Evolutionary conservation across 2,329 filamentous ascomycete genomes (phyloP).

Genomic region (Ascochyta pisi): DNA sequence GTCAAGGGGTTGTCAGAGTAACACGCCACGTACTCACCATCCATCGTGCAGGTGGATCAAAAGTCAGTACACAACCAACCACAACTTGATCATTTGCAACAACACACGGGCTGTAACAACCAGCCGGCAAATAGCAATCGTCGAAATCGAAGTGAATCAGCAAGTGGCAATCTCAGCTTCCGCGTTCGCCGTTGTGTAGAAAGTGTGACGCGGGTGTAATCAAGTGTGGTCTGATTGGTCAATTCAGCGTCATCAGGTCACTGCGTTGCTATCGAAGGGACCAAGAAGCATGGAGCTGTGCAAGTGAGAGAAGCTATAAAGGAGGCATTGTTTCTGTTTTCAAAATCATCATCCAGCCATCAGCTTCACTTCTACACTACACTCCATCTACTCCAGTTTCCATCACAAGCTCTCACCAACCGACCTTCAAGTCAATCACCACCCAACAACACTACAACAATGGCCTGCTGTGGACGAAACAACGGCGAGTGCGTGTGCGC

Average conservation of each 20-base stretch:
- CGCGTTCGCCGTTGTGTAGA: conserved; percentile 1
- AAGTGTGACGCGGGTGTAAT: conserved; percentile 33
- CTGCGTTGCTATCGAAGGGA: conserved; percentile 23
- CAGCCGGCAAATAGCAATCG: conserved; percentile 29
- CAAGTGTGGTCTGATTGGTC: conserved; percentile 40
- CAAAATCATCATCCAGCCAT: conserved; percentile 7
- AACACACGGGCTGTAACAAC: neutral
- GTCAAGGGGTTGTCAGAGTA: neutral
- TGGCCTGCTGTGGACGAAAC: conserved; percentile 66
- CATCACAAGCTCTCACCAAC: conserved; percentile 3
- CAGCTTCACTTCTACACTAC: conserved; percentile 5
- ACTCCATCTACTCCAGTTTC: neutral
- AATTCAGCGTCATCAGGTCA: conserved; percentile 27
- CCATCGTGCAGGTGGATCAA: conserved; percentile 5
- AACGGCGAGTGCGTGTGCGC: conserved; percentile 64
- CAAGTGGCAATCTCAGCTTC: conserved; percentile 33
- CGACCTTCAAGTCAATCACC: conserved; percentile 11
- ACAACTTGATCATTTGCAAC: conserved; percentile 14
- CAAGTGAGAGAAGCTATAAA: conserved; percentile 32
- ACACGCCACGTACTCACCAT: conserved; percentile 11
- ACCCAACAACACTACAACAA: conserved; percentile 36
- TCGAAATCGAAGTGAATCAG: conserved; percentile 29
- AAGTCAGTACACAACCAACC: conserved; percentile 5
- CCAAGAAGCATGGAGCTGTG: conserved; percentile 22
- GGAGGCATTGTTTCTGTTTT: conserved; percentile 10